These are phyloP conservation scores for Cyberlindnera amylophila DNA, from an alignment of 805 yeast species.

Conservation along the genomic window DNA sequence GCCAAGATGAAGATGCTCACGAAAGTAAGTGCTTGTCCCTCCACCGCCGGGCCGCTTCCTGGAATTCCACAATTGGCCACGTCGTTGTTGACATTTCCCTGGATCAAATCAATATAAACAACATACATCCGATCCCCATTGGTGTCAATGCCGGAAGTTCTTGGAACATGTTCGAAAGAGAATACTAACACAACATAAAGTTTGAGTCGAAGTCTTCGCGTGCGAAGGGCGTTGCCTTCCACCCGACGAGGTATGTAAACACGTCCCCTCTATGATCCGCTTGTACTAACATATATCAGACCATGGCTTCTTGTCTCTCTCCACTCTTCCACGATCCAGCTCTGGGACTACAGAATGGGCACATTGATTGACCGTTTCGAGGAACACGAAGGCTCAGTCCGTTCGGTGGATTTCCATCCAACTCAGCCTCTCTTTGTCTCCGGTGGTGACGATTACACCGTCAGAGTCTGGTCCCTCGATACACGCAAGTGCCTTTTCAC, in stretches of 20 bases:
- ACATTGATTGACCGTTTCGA: slow-evolving; percentile 93
- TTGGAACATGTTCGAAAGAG: not conserved
- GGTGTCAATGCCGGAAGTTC: too few relatives aligned
- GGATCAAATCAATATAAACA: not conserved
- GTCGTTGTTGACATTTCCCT: not conserved
- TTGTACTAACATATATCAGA: slow-evolving; percentile 34
- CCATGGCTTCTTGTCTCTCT: slow-evolving; percentile 96
- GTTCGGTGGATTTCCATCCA: slow-evolving; percentile 94
- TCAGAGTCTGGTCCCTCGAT: slow-evolving; percentile 93
- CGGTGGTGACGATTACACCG: slow-evolving; percentile 94
- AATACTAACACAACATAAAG: slow-evolving; percentile 32
- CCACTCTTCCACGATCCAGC: slow-evolving; percentile 96
- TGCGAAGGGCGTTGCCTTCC: slow-evolving; percentile 97
- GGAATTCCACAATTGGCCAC: too few relatives aligned
- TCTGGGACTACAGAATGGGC: slow-evolving; percentile 99
- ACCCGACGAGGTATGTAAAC: slow-evolving; percentile 62
- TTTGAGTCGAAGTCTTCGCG: slow-evolving; percentile 97
- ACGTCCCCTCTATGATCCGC: not conserved
- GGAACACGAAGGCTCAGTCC: slow-evolving; percentile 98
- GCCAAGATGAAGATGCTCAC: slow-evolving; percentile 79
- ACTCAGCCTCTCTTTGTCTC: slow-evolving; percentile 96
- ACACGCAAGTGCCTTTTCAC: slow-evolving; percentile 91
- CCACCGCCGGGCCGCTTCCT: too few relatives aligned
- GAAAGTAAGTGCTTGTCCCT: slow-evolving; percentile 45
- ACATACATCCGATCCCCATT: not conserved